Base-by-base conservation (phyloP, 2,329 filamentous ascomycete genomes). In the Calonectria pauciramosa region DNA sequence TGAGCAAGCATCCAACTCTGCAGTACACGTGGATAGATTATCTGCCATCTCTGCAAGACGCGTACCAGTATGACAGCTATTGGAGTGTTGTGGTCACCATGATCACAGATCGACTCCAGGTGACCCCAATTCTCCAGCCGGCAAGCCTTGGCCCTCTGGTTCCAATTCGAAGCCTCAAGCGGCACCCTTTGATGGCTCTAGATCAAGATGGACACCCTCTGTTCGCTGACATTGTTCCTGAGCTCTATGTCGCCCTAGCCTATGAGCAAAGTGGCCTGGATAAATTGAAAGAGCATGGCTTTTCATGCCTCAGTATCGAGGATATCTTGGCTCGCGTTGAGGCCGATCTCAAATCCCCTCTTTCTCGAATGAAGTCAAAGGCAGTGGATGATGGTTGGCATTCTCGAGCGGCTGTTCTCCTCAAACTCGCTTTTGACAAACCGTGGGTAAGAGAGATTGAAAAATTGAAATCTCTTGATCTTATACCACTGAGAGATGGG, bases 11-110 rank as follows among this genome's bases (percentile, higher is more conserved):
- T 10, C 13, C 41, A 20, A 64, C 54, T 26, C 54, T 70, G 9
- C 41, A 16, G 23, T 70, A 64, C 18, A 16, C 10, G 16, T 70
- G 68, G 68, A 63, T 70, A 32, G 14, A 54, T 28, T 70, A 64
- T 32, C 44, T 70, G 13, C 68, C 68, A 26, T 77, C 80, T 3
- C 5, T 47, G 9, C 56, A 75, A 11, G 65, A 76, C 0, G 69
- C 72, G 1, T 75, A 79, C 5, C 75, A 77, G 4, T 81, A 80
- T 77, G 80, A 79, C 28, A n/a, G n/a, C 2, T 80, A 83, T 38
- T 86, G 84, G 82, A 60, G 2, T 0, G 47, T 13, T 0, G 44
- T 86, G 3, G 73, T 81, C 10, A 36, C 80, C 6, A 74, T 72
- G 5, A 82, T 86, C 18, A 67, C 75, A 20, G 11, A 69, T 1